Evolutionary conservation across 169 alveolate genomes (phyloP).

Genomic region (Plasmodium fragile): DNA sequence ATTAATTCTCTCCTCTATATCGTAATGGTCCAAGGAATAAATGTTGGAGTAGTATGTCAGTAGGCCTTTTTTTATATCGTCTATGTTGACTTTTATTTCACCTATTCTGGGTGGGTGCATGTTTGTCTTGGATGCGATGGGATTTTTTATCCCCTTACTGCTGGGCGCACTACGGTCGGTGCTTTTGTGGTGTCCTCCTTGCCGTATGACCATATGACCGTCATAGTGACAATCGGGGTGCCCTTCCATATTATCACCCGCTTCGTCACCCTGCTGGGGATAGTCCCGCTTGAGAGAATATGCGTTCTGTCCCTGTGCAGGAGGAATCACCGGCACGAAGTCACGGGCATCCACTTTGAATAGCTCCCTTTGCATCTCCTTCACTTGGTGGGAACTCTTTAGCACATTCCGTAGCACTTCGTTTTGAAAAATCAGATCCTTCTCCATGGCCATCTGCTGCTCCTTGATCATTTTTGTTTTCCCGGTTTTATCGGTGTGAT

Average conservation of each 20-base stretch:
- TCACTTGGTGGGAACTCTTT: constrained; percentile 43
- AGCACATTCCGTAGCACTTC: constrained; percentile 58
- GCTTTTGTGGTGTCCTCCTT: background rate
- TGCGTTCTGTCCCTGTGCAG: constrained; percentile 16
- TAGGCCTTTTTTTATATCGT: constrained; percentile 52
- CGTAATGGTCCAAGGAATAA: constrained; percentile 55
- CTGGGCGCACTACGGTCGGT: background rate
- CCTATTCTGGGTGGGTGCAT: constrained; percentile 29
- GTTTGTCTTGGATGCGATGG: background rate
- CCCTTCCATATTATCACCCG: background rate
- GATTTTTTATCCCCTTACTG: background rate
- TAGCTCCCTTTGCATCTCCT: constrained; percentile 72
- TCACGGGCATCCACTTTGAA: constrained; percentile 46
- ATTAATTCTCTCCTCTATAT: constrained; percentile 59
- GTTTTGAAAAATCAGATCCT: constrained; percentile 45
- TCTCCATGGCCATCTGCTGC: constrained; percentile 1
- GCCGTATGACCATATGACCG: background rate
- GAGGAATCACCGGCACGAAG: constrained; percentile 26
- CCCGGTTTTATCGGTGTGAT: background rate
- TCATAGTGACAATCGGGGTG: background rate
- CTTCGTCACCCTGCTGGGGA: background rate
- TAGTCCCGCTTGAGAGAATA: constrained; percentile 33
- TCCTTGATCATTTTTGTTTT: background rate
- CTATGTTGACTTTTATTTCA: constrained; percentile 72
- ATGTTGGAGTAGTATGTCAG: constrained; percentile 52